Evolutionary conservation across 2,329 filamentous ascomycete genomes (phyloP), one percentile per base, ranked within the genome.

Genomic region (Sporothrix pseudoabietina): DNA sequence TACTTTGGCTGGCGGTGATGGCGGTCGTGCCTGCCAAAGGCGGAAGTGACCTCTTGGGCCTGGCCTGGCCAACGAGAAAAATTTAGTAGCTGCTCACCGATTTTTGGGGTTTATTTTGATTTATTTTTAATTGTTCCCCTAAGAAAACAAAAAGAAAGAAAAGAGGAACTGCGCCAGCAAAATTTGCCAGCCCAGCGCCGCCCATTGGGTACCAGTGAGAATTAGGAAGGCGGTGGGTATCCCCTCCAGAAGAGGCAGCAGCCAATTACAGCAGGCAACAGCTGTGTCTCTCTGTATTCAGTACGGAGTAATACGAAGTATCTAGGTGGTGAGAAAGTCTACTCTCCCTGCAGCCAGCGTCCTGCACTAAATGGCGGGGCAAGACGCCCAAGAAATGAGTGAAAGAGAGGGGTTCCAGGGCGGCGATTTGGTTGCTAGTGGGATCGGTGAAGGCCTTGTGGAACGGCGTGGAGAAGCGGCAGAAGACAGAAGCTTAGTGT

Each of bases 311-410:
- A 26, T 26, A 26, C 26, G 26, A 2, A 1, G 26, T 44, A 19
- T 35, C 35, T 14, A 59, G 10, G 22, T 10, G 35, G 44, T 14
- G 44, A 4, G 44, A 49, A 19, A 49, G 52, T 26, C n/a, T 5
- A 8, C n/a, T 32, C 41, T 65, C n/a, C 35, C 59, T 41, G 59
- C 63, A 49, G 39, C 5, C 41, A 57, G 16, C 14, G 22, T 49
- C 35, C 16, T 19, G 69, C 54, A 71, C 54, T 61, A 61, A 71
- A 71, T 71, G 57, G 69, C 69, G 69, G 69, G 69, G 55, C 41
- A 65, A 41, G 63, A 9, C 5, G 63, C 22, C 39, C 39, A 49
- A 26, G 44, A 35, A 52, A 52, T 32, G 57, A n/a, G 65, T 30
- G 61, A 12, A 1, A 35, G 65, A n/a, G 65, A 52, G 65, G 44